phyloP scores from a whole-genome alignment of 495 filamentous ascomycete species.

The Podospora australis region DNA sequence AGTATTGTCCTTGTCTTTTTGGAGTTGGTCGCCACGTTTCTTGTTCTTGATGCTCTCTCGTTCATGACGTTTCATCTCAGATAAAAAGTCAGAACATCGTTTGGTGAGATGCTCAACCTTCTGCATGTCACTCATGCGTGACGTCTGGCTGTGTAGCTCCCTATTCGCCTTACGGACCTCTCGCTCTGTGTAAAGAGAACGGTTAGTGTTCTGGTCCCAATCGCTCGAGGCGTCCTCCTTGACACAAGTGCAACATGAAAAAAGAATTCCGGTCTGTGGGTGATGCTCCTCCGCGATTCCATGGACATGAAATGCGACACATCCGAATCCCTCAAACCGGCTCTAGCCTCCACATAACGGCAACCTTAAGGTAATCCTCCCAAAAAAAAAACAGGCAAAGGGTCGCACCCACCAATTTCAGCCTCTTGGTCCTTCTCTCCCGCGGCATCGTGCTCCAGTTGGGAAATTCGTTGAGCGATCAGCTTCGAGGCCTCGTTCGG shows the following conservation, averaged over 20 bases:
- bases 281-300: background rate
- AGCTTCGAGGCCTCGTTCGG: constrained; percentile 83
- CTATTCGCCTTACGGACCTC: constrained; percentile 88
- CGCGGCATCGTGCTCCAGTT: constrained; percentile 85
- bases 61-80: constrained; percentile 91
- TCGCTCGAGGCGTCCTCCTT: background rate
- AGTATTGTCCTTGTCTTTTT: constrained; percentile 91
- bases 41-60: constrained; percentile 91
- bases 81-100: constrained; percentile 82
- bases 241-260: background rate
- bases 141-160: constrained; percentile 74
- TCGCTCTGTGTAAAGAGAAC: constrained; percentile 45
- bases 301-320: background rate
- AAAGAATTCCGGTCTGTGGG: background rate
- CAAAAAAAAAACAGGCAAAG: background rate
- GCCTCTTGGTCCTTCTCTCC: constrained; percentile 92
- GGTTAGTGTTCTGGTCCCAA: background rate
- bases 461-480: constrained; percentile 86
- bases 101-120: constrained; percentile 84
- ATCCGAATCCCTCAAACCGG: background rate
- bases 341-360: background rate
- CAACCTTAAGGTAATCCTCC: background rate
- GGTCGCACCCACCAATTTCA: constrained; percentile 78
- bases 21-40: constrained; percentile 87
- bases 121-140: constrained; percentile 63